Evolutionary conservation across 2,329 filamentous ascomycete species (phyloP).

Genomic region (Epichloe elymi): DNA sequence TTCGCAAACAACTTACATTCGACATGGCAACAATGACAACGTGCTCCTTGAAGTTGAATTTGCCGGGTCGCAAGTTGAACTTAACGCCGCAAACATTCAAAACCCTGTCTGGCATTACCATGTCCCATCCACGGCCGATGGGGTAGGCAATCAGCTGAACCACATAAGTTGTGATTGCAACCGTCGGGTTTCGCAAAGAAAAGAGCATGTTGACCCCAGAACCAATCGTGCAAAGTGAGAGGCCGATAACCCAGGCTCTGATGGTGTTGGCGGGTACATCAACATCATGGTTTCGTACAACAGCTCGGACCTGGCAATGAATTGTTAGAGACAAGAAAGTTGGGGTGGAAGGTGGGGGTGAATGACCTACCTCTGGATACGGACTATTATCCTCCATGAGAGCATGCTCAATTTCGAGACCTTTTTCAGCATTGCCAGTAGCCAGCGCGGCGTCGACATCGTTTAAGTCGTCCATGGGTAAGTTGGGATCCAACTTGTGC

Average conservation of each 20-base stretch:
- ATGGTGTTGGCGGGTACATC: constrained; percentile 52
- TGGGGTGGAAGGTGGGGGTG: no score
- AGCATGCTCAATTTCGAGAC: constrained; percentile 42
- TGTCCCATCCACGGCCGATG: constrained; percentile 39
- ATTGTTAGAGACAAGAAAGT: neutral
- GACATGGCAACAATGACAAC: constrained; percentile 51
- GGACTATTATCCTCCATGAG: constrained; percentile 52
- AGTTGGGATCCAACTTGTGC: constrained; percentile 51
- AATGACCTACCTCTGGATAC: constrained; percentile 43
- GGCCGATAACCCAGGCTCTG: constrained; percentile 49
- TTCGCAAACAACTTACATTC: constrained; percentile 31
- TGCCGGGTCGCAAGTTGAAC: constrained; percentile 43
- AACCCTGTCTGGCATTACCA: constrained; percentile 38
- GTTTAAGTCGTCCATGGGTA: constrained; percentile 48
- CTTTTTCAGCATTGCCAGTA: constrained; percentile 41
- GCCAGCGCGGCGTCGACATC: constrained; percentile 46
- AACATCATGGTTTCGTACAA: constrained; percentile 51
- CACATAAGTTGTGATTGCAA: constrained; percentile 47
- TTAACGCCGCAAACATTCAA: constrained; percentile 38
- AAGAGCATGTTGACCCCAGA: constrained; percentile 50
- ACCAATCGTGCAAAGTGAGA: constrained; percentile 48
- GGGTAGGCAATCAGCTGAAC: constrained; percentile 51
- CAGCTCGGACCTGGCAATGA: constrained; percentile 41
- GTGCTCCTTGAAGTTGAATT: constrained; percentile 50
- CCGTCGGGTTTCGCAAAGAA: constrained; percentile 43